Conservation (phyloP, 2,329 filamentous ascomycete species). For the Xylariaceae sp. region DNA sequence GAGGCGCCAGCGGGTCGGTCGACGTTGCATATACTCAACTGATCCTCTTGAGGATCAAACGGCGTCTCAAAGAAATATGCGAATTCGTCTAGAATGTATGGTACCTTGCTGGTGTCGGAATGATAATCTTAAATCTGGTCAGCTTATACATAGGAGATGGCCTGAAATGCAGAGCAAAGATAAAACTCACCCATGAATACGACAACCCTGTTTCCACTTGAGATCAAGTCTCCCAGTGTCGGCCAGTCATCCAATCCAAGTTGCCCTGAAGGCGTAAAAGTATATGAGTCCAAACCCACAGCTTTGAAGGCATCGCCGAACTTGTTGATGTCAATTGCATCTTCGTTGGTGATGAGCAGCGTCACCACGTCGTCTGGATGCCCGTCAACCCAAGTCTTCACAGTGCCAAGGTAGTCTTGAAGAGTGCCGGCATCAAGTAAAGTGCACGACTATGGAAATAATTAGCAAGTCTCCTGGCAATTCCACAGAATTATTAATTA, state of each 20-base stretch:
- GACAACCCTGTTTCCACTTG: constrained; percentile 67
- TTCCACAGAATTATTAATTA: background rate
- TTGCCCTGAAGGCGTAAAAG: constrained; percentile 57
- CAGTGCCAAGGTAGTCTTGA: constrained; percentile 58
- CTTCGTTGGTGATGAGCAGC: constrained; percentile 67
- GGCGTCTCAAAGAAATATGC: constrained; percentile 75
- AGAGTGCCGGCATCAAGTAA: constrained; percentile 66
- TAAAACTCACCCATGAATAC: constrained; percentile 68
- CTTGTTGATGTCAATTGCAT: constrained; percentile 61
- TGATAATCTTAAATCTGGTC: constrained; percentile 62
- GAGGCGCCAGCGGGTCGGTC: constrained; percentile 62
- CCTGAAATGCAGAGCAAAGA: background rate
- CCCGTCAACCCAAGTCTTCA: constrained; percentile 66
- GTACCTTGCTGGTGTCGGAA: constrained; percentile 55
- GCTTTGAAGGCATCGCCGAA: constrained; percentile 61
- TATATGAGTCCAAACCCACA: constrained; percentile 62
- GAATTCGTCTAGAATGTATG: constrained; percentile 71
- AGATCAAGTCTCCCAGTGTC: constrained; percentile 71
- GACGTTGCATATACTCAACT: constrained; percentile 69
- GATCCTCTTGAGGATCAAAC: constrained; percentile 66
- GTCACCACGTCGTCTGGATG: constrained; percentile 68
- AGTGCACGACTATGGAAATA: constrained; percentile 51
- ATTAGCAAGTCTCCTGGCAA: background rate
- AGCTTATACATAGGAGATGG: background rate
- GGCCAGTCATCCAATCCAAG: constrained; percentile 66